Evolutionary conservation across 2,329 filamentous ascomycete genomes (phyloP).

Genomic region (Claviceps sp.): DNA sequence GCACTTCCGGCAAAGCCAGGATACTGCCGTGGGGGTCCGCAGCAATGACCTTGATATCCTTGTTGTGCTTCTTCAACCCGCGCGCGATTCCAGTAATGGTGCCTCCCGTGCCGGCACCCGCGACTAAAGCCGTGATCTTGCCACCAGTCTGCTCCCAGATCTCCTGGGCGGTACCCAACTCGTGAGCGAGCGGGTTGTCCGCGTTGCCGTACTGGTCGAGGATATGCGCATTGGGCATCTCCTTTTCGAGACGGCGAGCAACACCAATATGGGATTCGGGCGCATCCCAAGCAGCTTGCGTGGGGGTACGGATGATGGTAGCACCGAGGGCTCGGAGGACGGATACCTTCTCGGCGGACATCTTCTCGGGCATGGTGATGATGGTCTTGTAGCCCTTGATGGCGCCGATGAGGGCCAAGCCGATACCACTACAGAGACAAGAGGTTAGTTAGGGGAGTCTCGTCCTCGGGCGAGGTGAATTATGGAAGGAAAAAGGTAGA

Average conservation of each 20-base stretch:
- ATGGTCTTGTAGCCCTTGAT: conserved; percentile 98
- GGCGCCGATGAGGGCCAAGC: conserved; percentile 81
- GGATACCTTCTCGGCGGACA: conserved; percentile 96
- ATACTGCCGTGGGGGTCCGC: conserved; percentile 90
- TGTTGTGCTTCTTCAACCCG: conserved; percentile 78
- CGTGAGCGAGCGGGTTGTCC: conserved; percentile 89
- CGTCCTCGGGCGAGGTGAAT: too few species aligned
- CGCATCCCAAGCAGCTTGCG: conserved; percentile 84
- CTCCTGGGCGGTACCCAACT: conserved; percentile 88
- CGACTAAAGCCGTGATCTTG: conserved; percentile 69
- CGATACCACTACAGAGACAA: conserved; percentile 51
- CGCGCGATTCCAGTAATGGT: conserved; percentile 83
- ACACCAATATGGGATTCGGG: conserved; percentile 97
- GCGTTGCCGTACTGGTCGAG: conserved; percentile 88
- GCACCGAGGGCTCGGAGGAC: conserved; percentile 88
- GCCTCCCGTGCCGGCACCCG: conserved; percentile 87
- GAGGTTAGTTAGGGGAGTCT: neutral
- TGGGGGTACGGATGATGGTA: conserved; percentile 95
- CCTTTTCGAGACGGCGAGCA: conserved; percentile 76
- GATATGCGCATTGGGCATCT: conserved; percentile 94
- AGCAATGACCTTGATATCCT: conserved; percentile 74
- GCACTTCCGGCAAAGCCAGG: conserved; percentile 61
- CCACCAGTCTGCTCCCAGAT: conserved; percentile 87
- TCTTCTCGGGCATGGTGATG: conserved; percentile 97
- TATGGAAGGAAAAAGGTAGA: conserved; percentile 6